Evolutionary conservation across 106 monocot species (phyloP), one percentile per base, ranked within the genome.

Genomic region (Xerophyta viscosa): DNA sequence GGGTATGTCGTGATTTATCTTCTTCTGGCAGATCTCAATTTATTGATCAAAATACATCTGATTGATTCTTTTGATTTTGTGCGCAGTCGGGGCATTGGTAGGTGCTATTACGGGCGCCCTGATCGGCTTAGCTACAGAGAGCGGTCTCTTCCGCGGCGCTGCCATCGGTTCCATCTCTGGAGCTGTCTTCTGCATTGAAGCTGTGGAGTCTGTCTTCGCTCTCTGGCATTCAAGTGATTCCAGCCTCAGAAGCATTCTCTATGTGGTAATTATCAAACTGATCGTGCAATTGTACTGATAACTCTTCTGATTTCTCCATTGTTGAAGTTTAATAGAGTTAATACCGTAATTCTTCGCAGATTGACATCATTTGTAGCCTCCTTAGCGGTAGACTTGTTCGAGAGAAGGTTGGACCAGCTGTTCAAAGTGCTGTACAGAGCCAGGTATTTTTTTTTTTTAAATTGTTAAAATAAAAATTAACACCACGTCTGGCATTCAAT

Each of bases 141-240:
- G 84, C 37, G 93, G 93, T 8, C 20, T 88, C 9, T 28, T 88
- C 15, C 59, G 93, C 27, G 93, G 93, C 2, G 77, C 88, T 28
- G 88, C 69, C 22, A 81, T 88, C 37, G 93, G 93, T 14, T 88
- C 88, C 6, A 80, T 94, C 21, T 84, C 84, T 10, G 93, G 93
- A 0, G 93, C 88, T 15, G 81, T 94, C 43, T 94, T 88, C 80
- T 88, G 72, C 3, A 73, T 94, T 21, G 88, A 94, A 57, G 75
- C 56, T 20, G 81, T 88, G 11, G 93, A 94, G 50, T 83, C 87
- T n/a, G 87, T 68, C 59, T 10, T 87, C 20, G 79, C 68, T 24
- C 61, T 93, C 17, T 93, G 88, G 83, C 75, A 55, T 15, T 83
- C 83, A 19, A 66, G 58, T 64, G 71, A 77, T 14, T 81, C 80